Base-by-base conservation (phyloP, 2,329 filamentous ascomycete species). In the Chaetomium globosum region DNA sequence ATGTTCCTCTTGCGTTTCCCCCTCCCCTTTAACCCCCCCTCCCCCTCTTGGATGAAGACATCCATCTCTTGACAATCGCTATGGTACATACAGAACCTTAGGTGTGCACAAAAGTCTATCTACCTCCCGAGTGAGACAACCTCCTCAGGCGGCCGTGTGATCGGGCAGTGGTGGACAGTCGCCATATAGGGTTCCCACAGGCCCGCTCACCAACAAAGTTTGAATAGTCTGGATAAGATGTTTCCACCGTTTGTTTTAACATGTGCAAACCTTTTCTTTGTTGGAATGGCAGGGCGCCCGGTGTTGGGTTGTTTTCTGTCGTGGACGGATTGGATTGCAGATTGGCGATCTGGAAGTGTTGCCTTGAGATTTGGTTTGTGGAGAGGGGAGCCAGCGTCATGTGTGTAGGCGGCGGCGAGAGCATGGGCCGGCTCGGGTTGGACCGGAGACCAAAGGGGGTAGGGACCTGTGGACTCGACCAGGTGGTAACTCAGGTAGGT, bases 401-500 rank as follows among this genome's bases (percentile, higher is more conserved):
- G 31, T 39, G 39, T 30, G 53, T 10, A 13, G 26, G 12, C 16
- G 30, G 46, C 28, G 36, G n/a, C 23, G 43, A 56, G 56, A 56
- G 56, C 62, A 54, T 49, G 63, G 51, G 57, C 51, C 51, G 28
- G 51, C 46, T 59, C 52, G 55, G 52, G 60, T 57, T 62, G 26
- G 53, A 28, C 43, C 39, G 53, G 53, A 62, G 53, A 39, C 12
- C 26, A 19, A 21, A 54, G 52, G 36, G 48, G 48, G 48, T 28
- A 39, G 30, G 52, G 26, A 48, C 36, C 46, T 26, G 33, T 36
- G 33, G 19, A 58, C 54, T 28, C 26, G 21, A 49, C n/a, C n/a
- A 51, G 55, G 54, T 33, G 61, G 36, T 26, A 26, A 26, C 26
- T 26, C n/a, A 26, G 26, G 26, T 36, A 36, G 33, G 33, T 39